These are phyloP conservation scores for Diplocarpon mali DNA, from an alignment of 2,329 filamentous ascomycete genomes.

Conservation along the genomic window DNA sequence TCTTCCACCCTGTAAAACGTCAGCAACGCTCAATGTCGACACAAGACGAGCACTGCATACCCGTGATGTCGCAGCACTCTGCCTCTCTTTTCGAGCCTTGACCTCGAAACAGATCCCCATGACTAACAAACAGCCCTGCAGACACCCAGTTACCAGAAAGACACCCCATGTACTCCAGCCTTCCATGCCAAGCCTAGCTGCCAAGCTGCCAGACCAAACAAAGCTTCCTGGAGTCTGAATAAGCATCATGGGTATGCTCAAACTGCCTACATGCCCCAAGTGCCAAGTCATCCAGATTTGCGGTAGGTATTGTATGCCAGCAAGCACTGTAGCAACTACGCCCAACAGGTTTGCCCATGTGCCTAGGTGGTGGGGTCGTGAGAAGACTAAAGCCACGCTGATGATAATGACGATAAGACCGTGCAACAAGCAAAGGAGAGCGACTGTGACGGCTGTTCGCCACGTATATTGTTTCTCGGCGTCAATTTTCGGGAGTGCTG, in stretches of 20 bases:
- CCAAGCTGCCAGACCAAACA: conserved; percentile 78
- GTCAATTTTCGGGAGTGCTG: conserved; percentile 28
- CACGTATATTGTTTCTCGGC: conserved; percentile 50
- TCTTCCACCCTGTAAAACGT: conserved; percentile 1
- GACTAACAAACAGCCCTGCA: conserved; percentile 71
- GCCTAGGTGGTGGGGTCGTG: conserved; percentile 52
- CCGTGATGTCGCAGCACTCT: conserved; percentile 6
- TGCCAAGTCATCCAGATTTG: conserved; percentile 89
- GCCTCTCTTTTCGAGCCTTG: conserved; percentile 14
- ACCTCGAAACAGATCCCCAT: conserved; percentile 75
- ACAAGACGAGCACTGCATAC: conserved; percentile 3
- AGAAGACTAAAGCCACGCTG: conserved; percentile 55
- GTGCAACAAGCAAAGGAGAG: conserved; percentile 61
- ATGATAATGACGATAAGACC: conserved; percentile 60
- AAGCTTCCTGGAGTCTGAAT: conserved; percentile 93
- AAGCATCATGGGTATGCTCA: conserved; percentile 96
- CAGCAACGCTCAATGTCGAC: background rate
- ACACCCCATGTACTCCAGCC: conserved; percentile 97
- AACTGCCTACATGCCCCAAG: conserved; percentile 74
- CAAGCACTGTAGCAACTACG: conserved; percentile 64
- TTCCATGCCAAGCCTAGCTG: conserved; percentile 61
- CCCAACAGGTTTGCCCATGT: conserved; percentile 81
- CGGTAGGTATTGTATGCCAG: conserved; percentile 83
- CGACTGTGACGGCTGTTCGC: conserved; percentile 69
- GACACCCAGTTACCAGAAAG: conserved; percentile 70